Conservation (phyloP, 352 stramenopile genomes). For the Pythium aquatile region DNA sequence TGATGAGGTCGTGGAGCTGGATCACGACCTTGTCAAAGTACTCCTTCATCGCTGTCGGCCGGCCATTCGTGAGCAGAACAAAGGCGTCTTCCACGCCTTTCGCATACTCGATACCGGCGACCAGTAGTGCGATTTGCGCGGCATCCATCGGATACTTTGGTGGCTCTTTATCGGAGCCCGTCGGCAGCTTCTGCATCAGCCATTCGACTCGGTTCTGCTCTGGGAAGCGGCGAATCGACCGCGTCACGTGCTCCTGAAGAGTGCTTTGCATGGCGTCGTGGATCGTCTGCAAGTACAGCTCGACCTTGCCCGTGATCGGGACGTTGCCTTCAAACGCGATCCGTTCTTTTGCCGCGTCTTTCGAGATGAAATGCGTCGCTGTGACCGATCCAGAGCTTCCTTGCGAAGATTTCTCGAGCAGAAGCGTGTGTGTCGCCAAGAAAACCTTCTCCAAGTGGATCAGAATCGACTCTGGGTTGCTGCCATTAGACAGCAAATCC, state of each 20-base stretch:
- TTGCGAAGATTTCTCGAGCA: slow-evolving; percentile 49
- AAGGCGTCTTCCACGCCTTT: slow-evolving; percentile 85
- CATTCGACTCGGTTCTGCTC: slow-evolving; percentile 92
- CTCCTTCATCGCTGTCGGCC: slow-evolving; percentile 81
- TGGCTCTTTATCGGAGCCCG: slow-evolving; percentile 20
- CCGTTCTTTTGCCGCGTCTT: slow-evolving; percentile 84
- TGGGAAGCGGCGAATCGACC: slow-evolving; percentile 86
- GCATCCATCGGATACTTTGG: slow-evolving; percentile 75
- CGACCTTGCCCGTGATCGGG: slow-evolving; percentile 92
- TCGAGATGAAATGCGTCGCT: slow-evolving; percentile 90
- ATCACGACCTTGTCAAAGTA: slow-evolving; percentile 83
- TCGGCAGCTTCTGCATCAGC: slow-evolving; percentile 81
- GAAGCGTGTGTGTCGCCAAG: slow-evolving; percentile 54
- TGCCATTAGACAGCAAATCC: slow-evolving; percentile 94
- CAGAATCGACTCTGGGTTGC: slow-evolving; percentile 84
- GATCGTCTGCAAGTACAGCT: slow-evolving; percentile 94
- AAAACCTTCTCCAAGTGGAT: slow-evolving; percentile 91
- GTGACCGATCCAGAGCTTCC: slow-evolving; percentile 30
- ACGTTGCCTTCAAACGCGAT: slow-evolving; percentile 90
- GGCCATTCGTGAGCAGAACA: slow-evolving; percentile 55
- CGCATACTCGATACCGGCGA: slow-evolving; percentile 89
- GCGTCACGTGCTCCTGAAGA: slow-evolving; percentile 85
- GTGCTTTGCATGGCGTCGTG: slow-evolving; percentile 90
- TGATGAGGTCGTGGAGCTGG: slow-evolving; percentile 92
- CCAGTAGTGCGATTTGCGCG: slow-evolving; percentile 90